A percentile compares a stretch with the other conserved stretches of the same genome.
Conservation (phyloP, 257 asterid species). For the Salvia hispanica region DNA sequence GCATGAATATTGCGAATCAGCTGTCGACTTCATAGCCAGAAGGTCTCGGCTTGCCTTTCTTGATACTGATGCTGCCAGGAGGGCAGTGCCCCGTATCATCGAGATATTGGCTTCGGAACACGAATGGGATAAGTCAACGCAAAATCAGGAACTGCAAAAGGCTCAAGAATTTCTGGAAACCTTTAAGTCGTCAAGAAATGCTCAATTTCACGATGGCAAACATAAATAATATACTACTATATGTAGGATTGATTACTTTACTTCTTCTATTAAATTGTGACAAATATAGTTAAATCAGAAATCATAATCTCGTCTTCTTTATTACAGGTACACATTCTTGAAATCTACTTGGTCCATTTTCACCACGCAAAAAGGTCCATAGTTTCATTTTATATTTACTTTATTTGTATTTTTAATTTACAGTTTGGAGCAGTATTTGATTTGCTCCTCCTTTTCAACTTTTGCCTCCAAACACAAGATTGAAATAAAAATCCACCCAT, state of each 20-base stretch:
- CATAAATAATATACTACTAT: conserved; percentile 48
- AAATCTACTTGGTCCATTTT: conserved; percentile 15
- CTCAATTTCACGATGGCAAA: conserved; percentile 92
- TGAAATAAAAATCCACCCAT: conserved; percentile 6
- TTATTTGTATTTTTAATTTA: not conserved
- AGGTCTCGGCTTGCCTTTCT: conserved; percentile 97
- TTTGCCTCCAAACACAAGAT: conserved; percentile 14
- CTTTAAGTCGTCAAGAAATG: conserved; percentile 89
- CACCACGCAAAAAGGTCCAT: conserved; percentile 27
- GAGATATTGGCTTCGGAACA: conserved; percentile 82
- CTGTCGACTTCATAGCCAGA: conserved; percentile 91
- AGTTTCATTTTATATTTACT: conserved; percentile 5
- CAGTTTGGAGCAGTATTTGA: no score
- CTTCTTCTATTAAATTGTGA: not conserved
- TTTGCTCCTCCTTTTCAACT: conserved; percentile 4
- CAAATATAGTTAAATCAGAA: not conserved
- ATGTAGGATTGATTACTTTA: conserved; percentile 26
- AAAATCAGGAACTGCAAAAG: conserved; percentile 55
- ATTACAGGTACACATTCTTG: conserved; percentile 35
- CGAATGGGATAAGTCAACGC: conserved; percentile 87
- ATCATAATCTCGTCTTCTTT: not conserved
- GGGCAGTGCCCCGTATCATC: conserved; percentile 80
- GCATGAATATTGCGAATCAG: conserved; percentile 91
- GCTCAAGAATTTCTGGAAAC: conserved; percentile 80
- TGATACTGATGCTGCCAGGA: conserved; percentile 88